Evolutionary conservation across 768 basidiomycete genomes (phyloP), one percentile per base, ranked within the genome.

Genomic region (Galerina sulciceps): DNA sequence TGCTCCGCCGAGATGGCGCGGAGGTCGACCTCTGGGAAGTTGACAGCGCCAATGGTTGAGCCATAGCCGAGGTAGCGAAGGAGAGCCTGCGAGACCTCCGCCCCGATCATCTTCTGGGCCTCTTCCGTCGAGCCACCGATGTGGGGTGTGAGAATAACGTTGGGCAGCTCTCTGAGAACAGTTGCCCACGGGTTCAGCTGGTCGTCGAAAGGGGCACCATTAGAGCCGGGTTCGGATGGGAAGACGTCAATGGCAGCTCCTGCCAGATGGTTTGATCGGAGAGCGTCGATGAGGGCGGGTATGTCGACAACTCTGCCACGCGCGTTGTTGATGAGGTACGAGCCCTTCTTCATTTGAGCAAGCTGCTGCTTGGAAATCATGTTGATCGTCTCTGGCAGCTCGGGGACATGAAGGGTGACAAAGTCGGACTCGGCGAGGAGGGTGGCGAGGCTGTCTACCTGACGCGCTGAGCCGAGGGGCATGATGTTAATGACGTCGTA

Each of bases 61-160:
- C 97, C 97, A 70, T 89, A 94, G 75, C 89, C 90, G 72, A 99
- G 87, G 76, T 98, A 99, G 54, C 95, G 89, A 20, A 84, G 80
- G 42, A 99, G 78, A 2, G 95, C 87, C 35, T 84, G 82, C 4
- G 93, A 85, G 47, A 99, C 97, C 74, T 99, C 97, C 57, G 93
- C 89, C 13, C 97, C 97, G 59, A 99, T 99, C 87, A 96, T 93
- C 53, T 88, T 84, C 75, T 99, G 97, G 5, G 97, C 97, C 73
- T 99, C 97, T 73, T 99, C 97, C 15, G 97, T 99, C 31, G 96
- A 99, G 40, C 97, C 97, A 57, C 97, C 97, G 68, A 99, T 99
- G 71, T 99, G 97, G 18, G 97, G 97, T 0, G 97, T 99, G 67
- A 99, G 88, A 69, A 99, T 95, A 60, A 99, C 85, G 74, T 99